Conservation (phyloP, 495 filamentous ascomycete species). For the Chaetomium cochliodes region DNA sequence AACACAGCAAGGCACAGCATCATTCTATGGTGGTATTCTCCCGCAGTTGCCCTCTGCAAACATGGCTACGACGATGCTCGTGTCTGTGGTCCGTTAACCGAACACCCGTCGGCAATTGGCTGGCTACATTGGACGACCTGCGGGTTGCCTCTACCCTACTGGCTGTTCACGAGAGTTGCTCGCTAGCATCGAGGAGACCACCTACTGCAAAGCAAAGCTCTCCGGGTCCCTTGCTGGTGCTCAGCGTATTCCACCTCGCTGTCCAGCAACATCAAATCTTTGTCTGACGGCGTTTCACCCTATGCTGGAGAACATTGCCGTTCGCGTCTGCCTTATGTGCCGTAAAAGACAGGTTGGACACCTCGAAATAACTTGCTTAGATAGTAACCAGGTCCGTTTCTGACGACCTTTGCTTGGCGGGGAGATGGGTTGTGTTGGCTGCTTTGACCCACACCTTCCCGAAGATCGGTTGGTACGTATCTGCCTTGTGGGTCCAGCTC, state of each 20-base stretch:
- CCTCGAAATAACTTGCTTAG: background rate
- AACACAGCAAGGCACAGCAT: background rate
- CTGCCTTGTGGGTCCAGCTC: background rate
- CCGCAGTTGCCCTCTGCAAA: conserved; percentile 7
- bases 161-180: background rate
- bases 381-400: background rate
- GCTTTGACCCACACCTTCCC: background rate
- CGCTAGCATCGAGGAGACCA: background rate
- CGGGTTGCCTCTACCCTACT: background rate
- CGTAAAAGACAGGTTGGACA: background rate
- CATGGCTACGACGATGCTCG: conserved; percentile 1
- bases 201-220: background rate
- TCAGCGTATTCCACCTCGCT: background rate
- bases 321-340: conserved; percentile 2
- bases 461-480: background rate
- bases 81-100: background rate
- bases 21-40: background rate
- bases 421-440: background rate
- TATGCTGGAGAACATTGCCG: background rate
- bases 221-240: background rate
- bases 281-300: background rate
- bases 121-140: background rate
- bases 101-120: background rate
- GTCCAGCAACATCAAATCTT: background rate
- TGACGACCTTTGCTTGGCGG: background rate